Conservation (phyloP, 139 green algal genomes). For the Chlamydomonas eustigma region DNA sequence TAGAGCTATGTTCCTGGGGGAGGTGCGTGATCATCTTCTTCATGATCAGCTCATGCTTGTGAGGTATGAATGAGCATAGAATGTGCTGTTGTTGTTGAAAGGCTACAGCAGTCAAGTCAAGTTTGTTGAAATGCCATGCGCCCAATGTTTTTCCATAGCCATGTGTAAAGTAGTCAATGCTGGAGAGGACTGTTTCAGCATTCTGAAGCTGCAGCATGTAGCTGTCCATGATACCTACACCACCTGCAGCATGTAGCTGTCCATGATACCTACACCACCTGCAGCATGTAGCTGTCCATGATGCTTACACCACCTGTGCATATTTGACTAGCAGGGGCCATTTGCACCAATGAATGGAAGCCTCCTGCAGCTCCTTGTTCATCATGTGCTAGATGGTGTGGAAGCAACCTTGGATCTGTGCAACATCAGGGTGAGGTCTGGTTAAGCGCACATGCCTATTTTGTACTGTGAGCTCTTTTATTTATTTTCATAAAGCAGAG, state of each 20-base stretch:
- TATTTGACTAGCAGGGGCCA: not conserved
- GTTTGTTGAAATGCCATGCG: too few relatives aligned
- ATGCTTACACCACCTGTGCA: not conserved
- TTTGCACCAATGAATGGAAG: constrained; percentile 1
- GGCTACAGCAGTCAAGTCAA: too few relatives aligned
- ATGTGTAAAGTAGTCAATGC: too few relatives aligned
- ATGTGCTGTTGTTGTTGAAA: too few relatives aligned
- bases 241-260: not conserved
- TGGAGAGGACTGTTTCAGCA: too few relatives aligned
- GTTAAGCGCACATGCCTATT: too few relatives aligned
- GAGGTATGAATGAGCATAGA: too few relatives aligned
- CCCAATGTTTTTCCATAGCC: too few relatives aligned
- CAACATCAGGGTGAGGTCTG: constrained; percentile 4
- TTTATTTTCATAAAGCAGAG: too few relatives aligned
- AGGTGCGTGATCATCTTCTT: constrained; percentile 1
- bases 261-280: not conserved
- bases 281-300: not conserved
- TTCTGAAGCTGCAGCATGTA: too few relatives aligned
- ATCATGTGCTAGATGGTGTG: constrained; percentile 5
- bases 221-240: not conserved
- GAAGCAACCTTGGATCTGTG: not conserved
- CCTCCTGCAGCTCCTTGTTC: constrained; percentile 1
- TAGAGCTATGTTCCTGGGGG: not conserved
- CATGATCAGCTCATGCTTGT: too few relatives aligned
- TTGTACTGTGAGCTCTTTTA: too few relatives aligned